phyloP scores from a whole-genome alignment of 2,329 filamentous ascomycete species.

The Paraphoma chrysanthemicola region DNA sequence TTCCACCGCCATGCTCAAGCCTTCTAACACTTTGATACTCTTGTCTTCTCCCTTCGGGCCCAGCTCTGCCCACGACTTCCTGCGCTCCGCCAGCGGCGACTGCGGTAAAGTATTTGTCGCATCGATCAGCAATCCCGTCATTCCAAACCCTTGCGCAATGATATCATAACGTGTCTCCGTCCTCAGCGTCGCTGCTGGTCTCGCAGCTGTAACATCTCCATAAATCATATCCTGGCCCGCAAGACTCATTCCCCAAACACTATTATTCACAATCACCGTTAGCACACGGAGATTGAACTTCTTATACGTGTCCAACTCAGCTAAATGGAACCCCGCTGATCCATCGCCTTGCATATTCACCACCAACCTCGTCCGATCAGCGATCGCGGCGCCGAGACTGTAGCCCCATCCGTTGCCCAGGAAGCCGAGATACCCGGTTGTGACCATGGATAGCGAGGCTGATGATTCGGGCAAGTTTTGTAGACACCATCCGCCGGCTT shows the following conservation, averaged over 20 bases:
- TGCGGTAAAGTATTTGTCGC: constrained; percentile 7
- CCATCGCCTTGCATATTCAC: constrained; percentile 57
- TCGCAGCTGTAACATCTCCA: constrained; percentile 34
- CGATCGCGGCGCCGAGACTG: constrained; percentile 52
- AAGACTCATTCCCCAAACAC: constrained; percentile 53
- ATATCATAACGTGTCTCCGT: constrained; percentile 48
- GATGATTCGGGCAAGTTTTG: constrained; percentile 35
- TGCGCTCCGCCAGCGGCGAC: neutral
- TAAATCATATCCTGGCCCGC: constrained; percentile 56
- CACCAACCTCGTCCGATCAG: constrained; percentile 47
- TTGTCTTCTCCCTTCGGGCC: constrained; percentile 15
- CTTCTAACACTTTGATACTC: constrained; percentile 28
- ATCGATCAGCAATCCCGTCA: constrained; percentile 23
- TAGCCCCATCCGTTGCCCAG: constrained; percentile 58
- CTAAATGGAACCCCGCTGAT: constrained; percentile 55
- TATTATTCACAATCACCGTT: constrained; percentile 54
- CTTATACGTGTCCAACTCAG: constrained; percentile 55
- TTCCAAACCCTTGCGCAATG: constrained; percentile 52
- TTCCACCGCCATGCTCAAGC: constrained; percentile 34
- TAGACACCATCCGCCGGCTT: constrained; percentile 46
- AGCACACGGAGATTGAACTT: constrained; percentile 50
- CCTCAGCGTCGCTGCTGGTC: constrained; percentile 42
- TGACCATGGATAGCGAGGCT: constrained; percentile 31
- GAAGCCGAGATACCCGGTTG: constrained; percentile 53
- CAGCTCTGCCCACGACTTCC: constrained; percentile 17